Percentiles rank a stretch among this genome's conserved stretches.
phyloP scores from a whole-genome alignment of 2,329 filamentous ascomycete species.

The Epichloe sp. region DNA sequence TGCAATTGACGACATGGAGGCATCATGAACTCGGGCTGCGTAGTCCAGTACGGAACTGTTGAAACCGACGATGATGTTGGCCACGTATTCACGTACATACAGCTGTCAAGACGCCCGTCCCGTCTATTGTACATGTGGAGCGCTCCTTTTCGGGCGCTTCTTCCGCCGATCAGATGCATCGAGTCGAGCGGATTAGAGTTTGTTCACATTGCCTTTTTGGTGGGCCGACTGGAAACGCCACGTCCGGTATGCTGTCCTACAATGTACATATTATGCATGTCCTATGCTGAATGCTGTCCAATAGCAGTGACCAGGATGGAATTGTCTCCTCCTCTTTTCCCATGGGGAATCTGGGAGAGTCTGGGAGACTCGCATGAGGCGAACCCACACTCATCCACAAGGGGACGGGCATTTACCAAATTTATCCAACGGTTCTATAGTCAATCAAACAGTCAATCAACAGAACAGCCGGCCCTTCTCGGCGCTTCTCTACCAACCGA shows the following conservation, averaged over 20 bases:
- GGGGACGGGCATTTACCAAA: too few relatives aligned
- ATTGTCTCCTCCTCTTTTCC: neutral
- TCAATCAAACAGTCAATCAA: neutral
- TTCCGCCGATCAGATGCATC: too few relatives aligned
- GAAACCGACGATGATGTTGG: neutral
- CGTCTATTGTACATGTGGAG: too few relatives aligned
- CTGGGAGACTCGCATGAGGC: neutral
- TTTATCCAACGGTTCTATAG: neutral
- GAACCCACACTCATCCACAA: too few relatives aligned
- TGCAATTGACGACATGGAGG: neutral
- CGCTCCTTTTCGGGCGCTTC: too few relatives aligned
- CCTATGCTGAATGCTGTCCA: too few relatives aligned
- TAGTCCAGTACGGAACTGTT: neutral
- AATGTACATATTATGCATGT: too few relatives aligned
- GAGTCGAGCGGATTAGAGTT: neutral
- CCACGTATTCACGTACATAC: neutral
- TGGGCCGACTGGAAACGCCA: neutral
- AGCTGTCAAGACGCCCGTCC: too few relatives aligned
- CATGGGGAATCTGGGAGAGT: neutral
- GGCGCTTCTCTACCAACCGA: slow-evolving; percentile 19
- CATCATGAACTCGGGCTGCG: neutral
- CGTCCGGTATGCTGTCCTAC: neutral
- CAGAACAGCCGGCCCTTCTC: slow-evolving; percentile 21
- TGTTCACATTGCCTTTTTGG: neutral
- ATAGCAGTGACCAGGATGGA: too few relatives aligned